Conservation (phyloP, 2,329 filamentous ascomycete genomes). For the Fusarium sp. region DNA sequence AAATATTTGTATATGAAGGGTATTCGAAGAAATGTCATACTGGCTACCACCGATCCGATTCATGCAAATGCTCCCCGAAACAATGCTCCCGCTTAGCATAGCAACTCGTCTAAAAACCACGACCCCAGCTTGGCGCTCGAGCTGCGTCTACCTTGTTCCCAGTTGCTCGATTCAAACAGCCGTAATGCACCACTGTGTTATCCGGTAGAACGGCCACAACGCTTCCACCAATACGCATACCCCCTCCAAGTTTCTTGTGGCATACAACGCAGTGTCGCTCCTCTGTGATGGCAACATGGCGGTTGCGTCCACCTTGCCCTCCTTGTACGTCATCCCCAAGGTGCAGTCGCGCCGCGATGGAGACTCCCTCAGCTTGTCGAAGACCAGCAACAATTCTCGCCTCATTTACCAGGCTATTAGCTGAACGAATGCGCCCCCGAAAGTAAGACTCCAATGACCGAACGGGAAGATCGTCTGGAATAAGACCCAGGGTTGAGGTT, state of each 20-base stretch:
- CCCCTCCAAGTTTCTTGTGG: constrained; percentile 87
- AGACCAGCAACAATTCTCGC: constrained; percentile 81
- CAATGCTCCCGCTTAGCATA: constrained; percentile 24
- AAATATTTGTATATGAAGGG: constrained; percentile 36
- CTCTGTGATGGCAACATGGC: constrained; percentile 83
- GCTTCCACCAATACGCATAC: constrained; percentile 87
- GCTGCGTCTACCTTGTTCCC: constrained; percentile 50
- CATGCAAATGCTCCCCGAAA: constrained; percentile 39
- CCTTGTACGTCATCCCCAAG: constrained; percentile 74
- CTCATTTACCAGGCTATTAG: constrained; percentile 84
- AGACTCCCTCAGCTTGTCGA: constrained; percentile 81
- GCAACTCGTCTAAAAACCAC: constrained; percentile 48
- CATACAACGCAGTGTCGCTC: constrained; percentile 92
- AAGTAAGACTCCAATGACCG: constrained; percentile 90
- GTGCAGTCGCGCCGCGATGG: constrained; percentile 76
- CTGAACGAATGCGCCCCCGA: constrained; percentile 85
- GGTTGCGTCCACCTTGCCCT: constrained; percentile 64
- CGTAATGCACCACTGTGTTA: constrained; percentile 83
- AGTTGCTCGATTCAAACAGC: constrained; percentile 71
- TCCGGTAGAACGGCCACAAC: constrained; percentile 92
- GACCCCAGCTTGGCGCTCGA: constrained; percentile 52
- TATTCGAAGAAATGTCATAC: constrained; percentile 42
- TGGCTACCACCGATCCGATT: constrained; percentile 39
- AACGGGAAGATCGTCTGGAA: constrained; percentile 83
- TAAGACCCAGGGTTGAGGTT: constrained; percentile 83